Percentiles rank a stretch among this genome's conserved stretches.
Evolutionary conservation across 2,329 filamentous ascomycete genomes (phyloP).

Genomic region (Diaporthe sp.): DNA sequence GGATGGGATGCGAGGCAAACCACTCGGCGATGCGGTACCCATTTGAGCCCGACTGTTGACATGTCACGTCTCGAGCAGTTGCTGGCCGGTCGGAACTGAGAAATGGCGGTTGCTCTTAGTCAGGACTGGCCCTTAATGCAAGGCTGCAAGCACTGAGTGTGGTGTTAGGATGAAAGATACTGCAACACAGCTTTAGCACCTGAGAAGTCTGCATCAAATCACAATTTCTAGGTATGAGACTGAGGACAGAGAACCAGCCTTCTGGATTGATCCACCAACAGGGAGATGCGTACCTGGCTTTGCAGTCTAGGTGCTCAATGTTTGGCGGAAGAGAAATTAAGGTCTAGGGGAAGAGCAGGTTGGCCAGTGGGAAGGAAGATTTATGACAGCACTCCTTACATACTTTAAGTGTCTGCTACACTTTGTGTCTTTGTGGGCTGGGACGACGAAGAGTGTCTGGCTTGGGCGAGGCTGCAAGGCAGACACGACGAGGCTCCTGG

Average conservation of each 20-base stretch:
- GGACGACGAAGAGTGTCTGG: not conserved
- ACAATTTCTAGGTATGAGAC: no score
- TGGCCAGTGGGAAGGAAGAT: not conserved
- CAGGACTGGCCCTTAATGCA: not conserved
- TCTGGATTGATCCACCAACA: no score
- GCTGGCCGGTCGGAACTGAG: fast-evolving
- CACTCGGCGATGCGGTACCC: not conserved
- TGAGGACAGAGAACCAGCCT: no score
- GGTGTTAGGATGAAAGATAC: no score
- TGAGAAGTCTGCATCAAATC: no score
- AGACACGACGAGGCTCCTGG: not conserved
- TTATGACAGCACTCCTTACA: fast-evolving
- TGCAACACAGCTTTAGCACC: no score
- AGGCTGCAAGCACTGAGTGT: not conserved
- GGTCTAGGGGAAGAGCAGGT: not conserved
- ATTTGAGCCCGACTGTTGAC: not conserved
- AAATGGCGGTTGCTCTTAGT: no score
- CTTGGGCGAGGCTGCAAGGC: not conserved
- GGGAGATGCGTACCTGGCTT: not conserved
- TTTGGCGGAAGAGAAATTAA: not conserved
- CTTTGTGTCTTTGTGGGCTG: no score
- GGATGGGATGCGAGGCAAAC: not conserved
- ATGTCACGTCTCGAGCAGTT: not conserved
- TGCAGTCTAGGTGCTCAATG: not conserved
- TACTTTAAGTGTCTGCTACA: not conserved